Conservation (phyloP, 2,329 filamentous ascomycete genomes). For the Magnaporthiopsis rhizophila region DNA sequence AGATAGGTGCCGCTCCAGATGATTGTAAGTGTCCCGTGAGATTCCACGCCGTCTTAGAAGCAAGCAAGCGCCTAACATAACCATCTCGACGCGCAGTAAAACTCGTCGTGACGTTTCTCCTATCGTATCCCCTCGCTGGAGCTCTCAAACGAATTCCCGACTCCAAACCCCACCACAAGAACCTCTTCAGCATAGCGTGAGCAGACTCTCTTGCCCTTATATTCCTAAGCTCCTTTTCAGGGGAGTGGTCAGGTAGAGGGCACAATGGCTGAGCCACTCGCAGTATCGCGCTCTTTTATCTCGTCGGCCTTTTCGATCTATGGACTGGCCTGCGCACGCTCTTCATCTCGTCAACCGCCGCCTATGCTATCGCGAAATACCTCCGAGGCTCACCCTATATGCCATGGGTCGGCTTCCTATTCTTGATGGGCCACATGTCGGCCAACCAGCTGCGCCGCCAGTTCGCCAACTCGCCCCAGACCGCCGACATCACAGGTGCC, state of each 20-base stretch:
- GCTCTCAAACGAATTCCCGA: constrained; percentile 88
- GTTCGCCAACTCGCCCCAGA: constrained; percentile 51
- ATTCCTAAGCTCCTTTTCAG: background rate
- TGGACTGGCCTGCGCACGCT: constrained; percentile 78
- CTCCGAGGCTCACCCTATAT: constrained; percentile 77
- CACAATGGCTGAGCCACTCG: background rate
- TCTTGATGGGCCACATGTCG: constrained; percentile 93
- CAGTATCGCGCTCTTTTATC: constrained; percentile 78
- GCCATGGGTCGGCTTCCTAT: constrained; percentile 94
- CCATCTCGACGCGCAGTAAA: constrained; percentile 58
- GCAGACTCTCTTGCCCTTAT: constrained; percentile 12
- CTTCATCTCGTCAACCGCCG: constrained; percentile 66
- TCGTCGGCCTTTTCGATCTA: constrained; percentile 87
- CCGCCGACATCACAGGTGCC: constrained; percentile 84
- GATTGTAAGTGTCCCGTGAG: constrained; percentile 30
- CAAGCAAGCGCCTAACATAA: background rate
- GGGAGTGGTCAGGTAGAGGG: background rate
- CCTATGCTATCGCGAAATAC: constrained; percentile 77
- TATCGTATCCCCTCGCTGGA: constrained; percentile 87
- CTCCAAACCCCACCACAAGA: constrained; percentile 73
- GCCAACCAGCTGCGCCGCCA: constrained; percentile 81
- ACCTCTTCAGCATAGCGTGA: constrained; percentile 75
- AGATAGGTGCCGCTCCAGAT: constrained; percentile 35
- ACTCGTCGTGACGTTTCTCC: constrained; percentile 78
- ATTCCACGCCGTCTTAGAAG: background rate